phyloP scores from a whole-genome alignment of 352 stramenopile species.

The Phytopythium litorale region DNA sequence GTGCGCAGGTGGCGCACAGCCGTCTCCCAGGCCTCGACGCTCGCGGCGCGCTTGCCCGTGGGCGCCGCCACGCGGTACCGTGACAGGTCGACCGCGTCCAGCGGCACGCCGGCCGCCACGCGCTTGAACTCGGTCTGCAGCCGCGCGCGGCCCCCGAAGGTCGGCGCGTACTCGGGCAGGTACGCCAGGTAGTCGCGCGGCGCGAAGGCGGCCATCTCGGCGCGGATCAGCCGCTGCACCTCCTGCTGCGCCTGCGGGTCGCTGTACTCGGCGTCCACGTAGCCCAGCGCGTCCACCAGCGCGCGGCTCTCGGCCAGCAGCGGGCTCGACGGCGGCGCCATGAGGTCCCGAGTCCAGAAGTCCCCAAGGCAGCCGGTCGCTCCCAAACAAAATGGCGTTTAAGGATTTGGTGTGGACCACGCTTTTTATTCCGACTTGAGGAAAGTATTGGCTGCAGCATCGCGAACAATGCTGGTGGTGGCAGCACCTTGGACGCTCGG shows the following conservation, averaged over 20 bases:
- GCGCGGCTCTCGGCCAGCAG: slow-evolving; percentile 55
- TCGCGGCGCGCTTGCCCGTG: slow-evolving; percentile 27
- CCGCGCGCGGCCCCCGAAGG: slow-evolving; percentile 44
- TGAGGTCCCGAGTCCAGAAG: not conserved
- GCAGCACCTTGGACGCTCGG: too few species aligned
- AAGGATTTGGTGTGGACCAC: too few species aligned
- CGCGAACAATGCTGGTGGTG: too few species aligned
- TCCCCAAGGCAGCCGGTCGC: too few species aligned
- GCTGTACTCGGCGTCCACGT: slow-evolving; percentile 70
- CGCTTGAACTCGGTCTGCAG: slow-evolving; percentile 73
- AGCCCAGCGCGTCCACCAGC: slow-evolving; percentile 72
- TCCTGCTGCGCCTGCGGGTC: slow-evolving; percentile 35
- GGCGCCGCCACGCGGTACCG: slow-evolving; percentile 58
- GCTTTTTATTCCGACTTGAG: too few species aligned
- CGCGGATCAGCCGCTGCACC: slow-evolving; percentile 64
- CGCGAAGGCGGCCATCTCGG: slow-evolving; percentile 68
- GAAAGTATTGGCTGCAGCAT: too few species aligned
- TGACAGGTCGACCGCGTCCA: slow-evolving; percentile 73
- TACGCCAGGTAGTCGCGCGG: slow-evolving; percentile 61
- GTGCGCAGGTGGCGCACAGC: slow-evolving; percentile 48
- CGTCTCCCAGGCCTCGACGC: slow-evolving; percentile 48
- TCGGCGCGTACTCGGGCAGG: slow-evolving; percentile 49
- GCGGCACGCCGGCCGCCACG: slow-evolving; percentile 54
- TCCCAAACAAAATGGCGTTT: too few species aligned
- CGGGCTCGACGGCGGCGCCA: slow-evolving; percentile 42